Conservation (phyloP, 2,329 filamentous ascomycete species). For the Diaporthe ampelina region DNA sequence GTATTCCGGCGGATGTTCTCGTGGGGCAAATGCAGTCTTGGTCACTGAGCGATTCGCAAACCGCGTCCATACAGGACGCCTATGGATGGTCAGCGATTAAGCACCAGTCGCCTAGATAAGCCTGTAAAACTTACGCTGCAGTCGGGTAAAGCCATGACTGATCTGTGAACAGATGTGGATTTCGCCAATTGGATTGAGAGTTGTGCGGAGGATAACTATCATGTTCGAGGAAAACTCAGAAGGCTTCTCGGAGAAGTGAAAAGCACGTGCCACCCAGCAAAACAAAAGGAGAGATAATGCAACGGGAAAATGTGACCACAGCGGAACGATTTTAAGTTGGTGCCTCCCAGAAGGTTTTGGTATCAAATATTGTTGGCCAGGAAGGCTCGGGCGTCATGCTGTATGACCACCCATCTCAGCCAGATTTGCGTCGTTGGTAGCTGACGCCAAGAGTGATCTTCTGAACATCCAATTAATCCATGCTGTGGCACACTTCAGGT, state of each 20-base stretch:
- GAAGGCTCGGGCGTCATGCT: not conserved
- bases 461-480: not conserved
- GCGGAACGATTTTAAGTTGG: not conserved
- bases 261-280: not conserved
- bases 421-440: not conserved
- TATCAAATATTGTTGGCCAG: not conserved
- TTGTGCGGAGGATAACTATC: too few relatives aligned
- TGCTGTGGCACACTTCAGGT: not conserved
- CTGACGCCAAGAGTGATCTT: slow-evolving; percentile 22
- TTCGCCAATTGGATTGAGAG: not conserved
- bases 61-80: slow-evolving; percentile 2
- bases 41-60: not conserved
- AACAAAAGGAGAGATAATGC: not conserved
- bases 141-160: not conserved
- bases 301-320: not conserved
- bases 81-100: not conserved
- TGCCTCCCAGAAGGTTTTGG: not conserved
- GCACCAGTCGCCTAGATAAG: too few relatives aligned
- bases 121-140: not conserved
- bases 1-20: slow-evolving; percentile 3
- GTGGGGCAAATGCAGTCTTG: slow-evolving; percentile 12
- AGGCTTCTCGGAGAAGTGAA: not conserved
- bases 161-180: not conserved
- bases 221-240: not conserved
- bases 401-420: not conserved